Evolutionary conservation across 2,329 filamentous ascomycete species (phyloP).

Genomic region (Penicillium freii): DNA sequence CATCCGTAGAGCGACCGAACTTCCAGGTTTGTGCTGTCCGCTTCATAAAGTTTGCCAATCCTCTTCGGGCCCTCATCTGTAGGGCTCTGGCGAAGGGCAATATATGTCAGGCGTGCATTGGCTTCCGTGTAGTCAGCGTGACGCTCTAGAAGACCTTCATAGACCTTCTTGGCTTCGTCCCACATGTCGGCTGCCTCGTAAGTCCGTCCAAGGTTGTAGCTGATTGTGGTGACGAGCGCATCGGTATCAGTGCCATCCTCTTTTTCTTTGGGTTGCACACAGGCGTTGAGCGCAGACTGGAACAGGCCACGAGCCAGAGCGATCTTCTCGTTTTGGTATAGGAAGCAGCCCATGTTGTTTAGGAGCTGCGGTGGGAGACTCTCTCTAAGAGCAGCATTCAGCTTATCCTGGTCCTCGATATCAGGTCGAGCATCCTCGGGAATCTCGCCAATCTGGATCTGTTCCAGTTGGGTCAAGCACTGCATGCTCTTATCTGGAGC

Average conservation of each 20-base stretch:
- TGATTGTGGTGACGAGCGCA: conserved; percentile 90
- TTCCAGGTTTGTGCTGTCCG: conserved; percentile 81
- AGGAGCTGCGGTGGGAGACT: conserved; percentile 83
- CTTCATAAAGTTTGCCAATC: conserved; percentile 80
- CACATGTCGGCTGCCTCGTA: conserved; percentile 81
- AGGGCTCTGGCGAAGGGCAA: conserved; percentile 76
- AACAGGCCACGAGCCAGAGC: conserved; percentile 81
- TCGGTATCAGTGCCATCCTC: conserved; percentile 79
- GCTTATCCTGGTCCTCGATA: conserved; percentile 59
- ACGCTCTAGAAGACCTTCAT: conserved; percentile 78
- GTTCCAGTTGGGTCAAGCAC: conserved; percentile 87
- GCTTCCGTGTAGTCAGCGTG: conserved; percentile 94
- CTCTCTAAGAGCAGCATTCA: conserved; percentile 64
- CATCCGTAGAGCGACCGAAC: conserved; percentile 91
- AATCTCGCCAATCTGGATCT: conserved; percentile 79
- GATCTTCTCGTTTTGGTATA: conserved; percentile 82
- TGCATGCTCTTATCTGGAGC: conserved; percentile 87
- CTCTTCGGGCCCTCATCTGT: conserved; percentile 83
- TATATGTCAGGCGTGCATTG: conserved; percentile 82
- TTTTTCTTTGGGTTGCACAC: conserved; percentile 74
- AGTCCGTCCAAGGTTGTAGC: conserved; percentile 90
- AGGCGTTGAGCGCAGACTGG: conserved; percentile 85
- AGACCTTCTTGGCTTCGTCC: conserved; percentile 83
- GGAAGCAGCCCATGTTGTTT: conserved; percentile 97
- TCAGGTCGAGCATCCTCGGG: conserved; percentile 66